phyloP scores from a whole-genome alignment of 805 yeast species.

The Suhomyces pyralidae region DNA sequence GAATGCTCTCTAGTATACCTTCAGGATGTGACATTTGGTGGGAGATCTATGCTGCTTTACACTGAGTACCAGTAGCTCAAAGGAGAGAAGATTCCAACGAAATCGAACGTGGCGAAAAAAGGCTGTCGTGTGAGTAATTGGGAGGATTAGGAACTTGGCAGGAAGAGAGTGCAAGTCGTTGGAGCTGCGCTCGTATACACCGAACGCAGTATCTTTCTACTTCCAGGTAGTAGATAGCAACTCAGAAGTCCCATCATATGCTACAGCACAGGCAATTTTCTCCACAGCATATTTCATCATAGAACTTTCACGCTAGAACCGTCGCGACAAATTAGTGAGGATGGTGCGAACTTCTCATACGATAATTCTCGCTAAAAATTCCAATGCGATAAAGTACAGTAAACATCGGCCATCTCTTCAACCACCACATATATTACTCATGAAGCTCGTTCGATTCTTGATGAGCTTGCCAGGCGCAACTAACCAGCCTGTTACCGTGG shows the following conservation, averaged over 20 bases:
- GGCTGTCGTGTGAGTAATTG: not conserved
- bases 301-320: not conserved
- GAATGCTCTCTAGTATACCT: constrained; percentile 16
- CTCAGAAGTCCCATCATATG: not conserved
- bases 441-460: constrained; percentile 74
- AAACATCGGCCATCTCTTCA: not conserved
- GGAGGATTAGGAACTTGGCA: not conserved
- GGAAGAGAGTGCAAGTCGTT: not conserved
- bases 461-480: constrained; percentile 66
- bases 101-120: not conserved
- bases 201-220: not conserved
- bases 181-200: not conserved
- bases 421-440: constrained; percentile 7
- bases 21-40: constrained; percentile 1
- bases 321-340: not conserved
- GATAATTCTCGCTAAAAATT: not conserved
- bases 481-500: constrained; percentile 85
- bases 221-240: too few relatives aligned
- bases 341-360: not conserved
- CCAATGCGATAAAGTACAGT: not conserved
- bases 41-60: not conserved
- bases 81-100: not conserved
- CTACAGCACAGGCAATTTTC: not conserved
- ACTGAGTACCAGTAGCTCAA: not conserved
- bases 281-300: not conserved